Evolutionary conservation across 129 eudicot genomes (phyloP).

Genomic region (carrot (Daucus carota)): DNA sequence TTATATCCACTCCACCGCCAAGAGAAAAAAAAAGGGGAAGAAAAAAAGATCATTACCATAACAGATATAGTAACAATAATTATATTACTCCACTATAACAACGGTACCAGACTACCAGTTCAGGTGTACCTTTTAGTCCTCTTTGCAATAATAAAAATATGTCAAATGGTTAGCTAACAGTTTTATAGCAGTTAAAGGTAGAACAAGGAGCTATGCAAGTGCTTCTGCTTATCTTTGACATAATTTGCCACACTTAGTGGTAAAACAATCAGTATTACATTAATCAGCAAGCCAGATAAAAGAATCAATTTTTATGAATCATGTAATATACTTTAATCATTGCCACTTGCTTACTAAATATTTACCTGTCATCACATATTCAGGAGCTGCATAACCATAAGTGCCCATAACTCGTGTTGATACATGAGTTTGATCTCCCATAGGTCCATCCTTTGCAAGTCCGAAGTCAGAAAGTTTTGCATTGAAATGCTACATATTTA

Average conservation of each 20-base stretch:
- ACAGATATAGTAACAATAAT: not conserved
- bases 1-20: not conserved
- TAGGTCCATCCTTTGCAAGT: constrained; percentile 86
- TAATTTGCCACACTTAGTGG: not conserved
- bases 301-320: not conserved
- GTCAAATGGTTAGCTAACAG: not conserved
- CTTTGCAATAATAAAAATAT: not conserved
- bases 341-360: not conserved
- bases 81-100: not conserved
- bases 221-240: not conserved
- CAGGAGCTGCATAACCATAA: constrained; percentile 94
- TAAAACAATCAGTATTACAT: not conserved
- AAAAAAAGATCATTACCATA: not conserved
- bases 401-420: constrained; percentile 96
- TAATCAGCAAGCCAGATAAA: not conserved
- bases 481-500: constrained; percentile 58
- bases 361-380: constrained; percentile 84
- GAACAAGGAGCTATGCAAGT: not conserved
- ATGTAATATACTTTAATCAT: not conserved
- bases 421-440: constrained; percentile 86
- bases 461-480: constrained; percentile 97
- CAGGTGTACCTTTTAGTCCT: not conserved
- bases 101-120: too few relatives aligned
- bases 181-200: not conserved
- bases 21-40: too few relatives aligned